A percentile compares a stretch with the other conserved stretches of the same genome.
These are phyloP conservation scores for Zoysia matrella DNA, from an alignment of 202 grass and related monocot genomes.

Conservation along the genomic window DNA sequence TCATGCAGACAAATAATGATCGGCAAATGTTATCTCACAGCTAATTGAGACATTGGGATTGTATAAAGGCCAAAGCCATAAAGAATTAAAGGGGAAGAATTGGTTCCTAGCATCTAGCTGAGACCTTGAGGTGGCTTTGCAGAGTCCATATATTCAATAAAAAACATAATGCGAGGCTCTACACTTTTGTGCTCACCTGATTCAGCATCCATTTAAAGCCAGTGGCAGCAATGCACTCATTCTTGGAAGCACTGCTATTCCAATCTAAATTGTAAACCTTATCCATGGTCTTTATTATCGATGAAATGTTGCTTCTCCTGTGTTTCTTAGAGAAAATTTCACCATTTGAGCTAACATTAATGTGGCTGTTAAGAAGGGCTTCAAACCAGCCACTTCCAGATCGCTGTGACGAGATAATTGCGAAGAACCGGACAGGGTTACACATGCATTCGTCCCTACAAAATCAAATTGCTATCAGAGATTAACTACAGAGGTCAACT, in stretches of 20 bases:
- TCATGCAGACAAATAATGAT: not conserved
- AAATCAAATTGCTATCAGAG: constrained; percentile 37
- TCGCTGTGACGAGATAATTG: constrained; percentile 81
- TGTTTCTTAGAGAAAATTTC: constrained; percentile 84
- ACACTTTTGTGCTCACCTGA: constrained; percentile 57
- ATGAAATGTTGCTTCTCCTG: constrained; percentile 80
- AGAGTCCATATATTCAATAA: not conserved
- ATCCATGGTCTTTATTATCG: constrained; percentile 79
- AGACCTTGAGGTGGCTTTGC: not conserved
- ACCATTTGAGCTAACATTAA: constrained; percentile 89
- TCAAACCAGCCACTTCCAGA: constrained; percentile 99
- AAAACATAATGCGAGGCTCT: not conserved
- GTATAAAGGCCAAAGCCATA: not conserved
- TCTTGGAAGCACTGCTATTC: constrained; percentile 89
- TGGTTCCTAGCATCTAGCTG: not conserved
- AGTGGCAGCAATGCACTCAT: constrained; percentile 87
- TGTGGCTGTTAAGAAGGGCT: constrained; percentile 88
- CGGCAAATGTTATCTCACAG: not conserved
- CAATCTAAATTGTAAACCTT: constrained; percentile 93
- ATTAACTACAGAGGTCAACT: not conserved
- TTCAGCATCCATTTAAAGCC: constrained; percentile 99
- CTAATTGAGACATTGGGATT: not conserved
- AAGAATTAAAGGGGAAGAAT: not conserved
- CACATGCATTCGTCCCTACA: constrained; percentile 83
- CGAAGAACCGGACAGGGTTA: constrained; percentile 71